Conservation (phyloP, 306 rosid species). For the Erythrophleum fordii region DNA sequence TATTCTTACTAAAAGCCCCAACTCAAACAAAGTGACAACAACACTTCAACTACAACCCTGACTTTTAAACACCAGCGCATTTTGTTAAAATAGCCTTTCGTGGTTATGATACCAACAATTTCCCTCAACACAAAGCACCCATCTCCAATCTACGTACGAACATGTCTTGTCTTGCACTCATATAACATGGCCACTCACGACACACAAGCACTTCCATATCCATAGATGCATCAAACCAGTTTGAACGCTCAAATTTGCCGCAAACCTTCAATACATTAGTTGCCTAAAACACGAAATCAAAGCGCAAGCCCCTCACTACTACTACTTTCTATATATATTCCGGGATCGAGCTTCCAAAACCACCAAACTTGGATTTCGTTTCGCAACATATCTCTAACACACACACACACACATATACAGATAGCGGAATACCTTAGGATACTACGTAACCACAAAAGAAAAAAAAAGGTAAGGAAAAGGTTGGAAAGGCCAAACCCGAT, state of each 20-base stretch:
- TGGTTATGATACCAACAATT: background rate
- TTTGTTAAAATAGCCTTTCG: background rate
- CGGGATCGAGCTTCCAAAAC: background rate
- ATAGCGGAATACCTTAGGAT: background rate
- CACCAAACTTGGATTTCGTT: constrained; percentile 1
- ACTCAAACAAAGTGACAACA: background rate
- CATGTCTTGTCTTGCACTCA: background rate
- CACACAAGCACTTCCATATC: background rate
- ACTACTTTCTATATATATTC: background rate
- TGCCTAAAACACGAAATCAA: background rate
- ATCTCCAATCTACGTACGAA: background rate
- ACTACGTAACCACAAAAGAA: background rate
- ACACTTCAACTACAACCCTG: constrained; percentile 2
- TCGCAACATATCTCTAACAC: too few relatives aligned
- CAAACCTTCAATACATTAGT: too few relatives aligned
- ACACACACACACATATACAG: too few relatives aligned
- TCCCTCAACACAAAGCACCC: background rate
- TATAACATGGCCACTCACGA: background rate
- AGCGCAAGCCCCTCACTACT: background rate
- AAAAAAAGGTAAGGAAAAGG: background rate
- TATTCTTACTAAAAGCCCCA: background rate
- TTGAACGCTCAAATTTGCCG: too few relatives aligned
- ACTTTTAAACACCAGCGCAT: background rate
- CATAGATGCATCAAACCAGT: background rate
- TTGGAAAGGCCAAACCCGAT: background rate